Conservation (phyloP, 495 filamentous ascomycete genomes). For the Cudoniella acicularis region DNA sequence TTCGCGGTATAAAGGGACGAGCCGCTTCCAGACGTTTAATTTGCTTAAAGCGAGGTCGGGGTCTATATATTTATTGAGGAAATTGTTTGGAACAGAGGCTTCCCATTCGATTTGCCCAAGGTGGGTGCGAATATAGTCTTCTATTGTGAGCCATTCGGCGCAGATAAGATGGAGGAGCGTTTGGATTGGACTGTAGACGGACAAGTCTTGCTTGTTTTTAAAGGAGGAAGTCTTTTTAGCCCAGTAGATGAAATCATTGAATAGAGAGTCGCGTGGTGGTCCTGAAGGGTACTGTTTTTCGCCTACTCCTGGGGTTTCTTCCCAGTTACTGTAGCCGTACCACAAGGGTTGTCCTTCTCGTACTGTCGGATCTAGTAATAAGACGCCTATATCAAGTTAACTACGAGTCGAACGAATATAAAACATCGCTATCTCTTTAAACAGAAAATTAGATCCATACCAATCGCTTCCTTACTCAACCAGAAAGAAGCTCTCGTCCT, state of each 20-base stretch:
- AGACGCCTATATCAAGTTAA: too few species aligned
- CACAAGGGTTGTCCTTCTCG: slow-evolving; percentile 15
- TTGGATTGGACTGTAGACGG: slow-evolving; percentile 18
- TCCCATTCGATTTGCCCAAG: slow-evolving; percentile 44
- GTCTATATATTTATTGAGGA: slow-evolving; percentile 22
- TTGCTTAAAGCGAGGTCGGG: slow-evolving; percentile 36
- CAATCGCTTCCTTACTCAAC: too few species aligned
- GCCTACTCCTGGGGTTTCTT: slow-evolving; percentile 4
- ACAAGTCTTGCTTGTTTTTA: too few species aligned
- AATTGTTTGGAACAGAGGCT: slow-evolving; percentile 33
- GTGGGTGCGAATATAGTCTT: slow-evolving; percentile 37
- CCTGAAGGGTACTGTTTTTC: neutral
- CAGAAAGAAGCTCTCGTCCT: slow-evolving; percentile 19
- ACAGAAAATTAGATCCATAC: neutral
- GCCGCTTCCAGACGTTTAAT: slow-evolving; percentile 34
- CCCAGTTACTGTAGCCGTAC: slow-evolving; percentile 15
- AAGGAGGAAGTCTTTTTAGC: slow-evolving; percentile 29
- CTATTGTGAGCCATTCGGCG: slow-evolving; percentile 37
- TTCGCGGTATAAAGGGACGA: slow-evolving; percentile 7
- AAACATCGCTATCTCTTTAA: neutral
- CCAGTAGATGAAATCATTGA: slow-evolving; percentile 16
- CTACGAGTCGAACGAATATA: too few species aligned
- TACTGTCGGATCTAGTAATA: slow-evolving; percentile 19
- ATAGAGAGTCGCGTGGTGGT: slow-evolving; percentile 1
- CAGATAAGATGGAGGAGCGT: slow-evolving; percentile 33